A percentile compares a stretch with the other conserved stretches of the same genome.
These are phyloP conservation scores for Coemansia sp. DNA, from an alignment of 192 early-diverging fungal species.

Conservation along the genomic window DNA sequence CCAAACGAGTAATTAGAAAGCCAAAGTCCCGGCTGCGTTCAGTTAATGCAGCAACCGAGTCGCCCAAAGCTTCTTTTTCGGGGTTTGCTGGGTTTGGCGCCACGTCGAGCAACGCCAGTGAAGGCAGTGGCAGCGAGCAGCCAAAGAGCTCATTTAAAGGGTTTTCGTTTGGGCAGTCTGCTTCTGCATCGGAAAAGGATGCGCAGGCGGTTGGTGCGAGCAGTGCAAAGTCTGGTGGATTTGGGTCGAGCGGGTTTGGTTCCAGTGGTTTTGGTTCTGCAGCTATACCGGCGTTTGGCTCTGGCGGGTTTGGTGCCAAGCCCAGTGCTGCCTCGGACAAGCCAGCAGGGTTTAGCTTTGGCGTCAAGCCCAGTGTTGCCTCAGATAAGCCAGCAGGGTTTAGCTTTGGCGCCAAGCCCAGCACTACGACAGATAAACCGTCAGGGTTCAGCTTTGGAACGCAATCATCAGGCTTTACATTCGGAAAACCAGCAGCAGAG, in stretches of 20 bases:
- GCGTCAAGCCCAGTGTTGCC: neutral
- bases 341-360: conserved; percentile 9
- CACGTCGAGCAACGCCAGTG: neutral
- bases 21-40: conserved; percentile 49
- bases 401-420: conserved; percentile 1
- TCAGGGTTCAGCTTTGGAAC: conserved; percentile 24
- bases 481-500: conserved; percentile 8
- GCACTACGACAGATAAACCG: neutral
- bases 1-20: conserved; percentile 44
- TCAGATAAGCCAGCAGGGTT: conserved; percentile 8
- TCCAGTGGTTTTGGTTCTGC: neutral
- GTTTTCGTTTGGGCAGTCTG: conserved; percentile 37
- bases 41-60: neutral
- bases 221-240: neutral
- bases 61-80: conserved; percentile 22
- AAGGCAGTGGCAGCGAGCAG: conserved; percentile 7
- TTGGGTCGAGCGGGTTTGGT: conserved; percentile 10
- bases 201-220: conserved; percentile 14
- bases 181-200: conserved; percentile 1
- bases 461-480: conserved; percentile 1
- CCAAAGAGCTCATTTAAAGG: conserved; percentile 32
- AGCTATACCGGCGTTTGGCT: neutral
- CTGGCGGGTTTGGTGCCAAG: neutral
- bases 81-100: conserved; percentile 41
- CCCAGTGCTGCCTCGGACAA: neutral